Conservation (phyloP, 75 land plant genomes). For the Cupressus sempervirens region DNA sequence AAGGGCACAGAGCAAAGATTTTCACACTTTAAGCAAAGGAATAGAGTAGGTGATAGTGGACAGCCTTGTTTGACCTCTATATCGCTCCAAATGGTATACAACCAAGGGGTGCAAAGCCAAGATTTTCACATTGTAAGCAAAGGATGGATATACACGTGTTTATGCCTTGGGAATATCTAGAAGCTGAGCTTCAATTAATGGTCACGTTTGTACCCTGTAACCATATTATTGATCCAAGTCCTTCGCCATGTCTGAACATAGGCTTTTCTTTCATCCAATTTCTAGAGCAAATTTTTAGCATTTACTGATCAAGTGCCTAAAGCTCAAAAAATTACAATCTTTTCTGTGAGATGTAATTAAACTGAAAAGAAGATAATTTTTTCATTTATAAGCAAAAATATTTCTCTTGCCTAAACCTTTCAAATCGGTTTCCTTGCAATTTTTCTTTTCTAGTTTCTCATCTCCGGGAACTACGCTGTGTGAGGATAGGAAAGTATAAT, state of each 20-base stretch:
- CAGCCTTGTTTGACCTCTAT: too few species aligned
- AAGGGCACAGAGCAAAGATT: too few species aligned
- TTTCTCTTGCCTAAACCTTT: not conserved
- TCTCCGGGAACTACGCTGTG: not conserved
- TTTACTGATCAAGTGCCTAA: too few species aligned
- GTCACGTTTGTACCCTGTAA: not conserved
- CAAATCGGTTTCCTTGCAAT: not conserved
- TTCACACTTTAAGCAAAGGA: too few species aligned
- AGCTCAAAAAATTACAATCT: too few species aligned
- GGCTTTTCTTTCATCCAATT: too few species aligned
- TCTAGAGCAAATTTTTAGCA: too few species aligned
- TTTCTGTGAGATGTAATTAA: too few species aligned
- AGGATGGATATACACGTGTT: not conserved
- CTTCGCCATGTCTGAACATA: not conserved
- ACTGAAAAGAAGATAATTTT: not conserved
- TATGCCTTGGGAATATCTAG: not conserved
- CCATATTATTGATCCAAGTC: not conserved
- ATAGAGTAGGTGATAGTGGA: too few species aligned
- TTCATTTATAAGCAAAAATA: too few species aligned
- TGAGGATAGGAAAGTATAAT: not conserved
- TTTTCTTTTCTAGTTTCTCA: not conserved
- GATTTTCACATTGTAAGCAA: not conserved
- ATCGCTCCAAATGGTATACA: not conserved
- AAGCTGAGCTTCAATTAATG: not conserved
- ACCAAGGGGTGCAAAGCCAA: not conserved